Evolutionary conservation across 225 moss, liverwort and hornwort genomes (phyloP).

Genomic region (Rhytidiadelphus loreus): DNA sequence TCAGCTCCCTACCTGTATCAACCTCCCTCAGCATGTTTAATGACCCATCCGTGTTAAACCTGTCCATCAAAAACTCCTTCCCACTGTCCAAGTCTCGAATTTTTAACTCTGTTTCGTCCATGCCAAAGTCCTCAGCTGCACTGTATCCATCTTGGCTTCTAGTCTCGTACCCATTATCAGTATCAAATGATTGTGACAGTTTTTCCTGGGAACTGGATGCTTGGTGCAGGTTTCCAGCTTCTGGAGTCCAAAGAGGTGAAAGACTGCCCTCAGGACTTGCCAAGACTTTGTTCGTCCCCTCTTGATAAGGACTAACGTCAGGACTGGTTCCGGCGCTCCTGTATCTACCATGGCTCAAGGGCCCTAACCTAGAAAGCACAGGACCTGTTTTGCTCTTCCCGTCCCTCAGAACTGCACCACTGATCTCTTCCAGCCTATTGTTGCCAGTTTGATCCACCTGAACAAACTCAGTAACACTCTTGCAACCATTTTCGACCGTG

Average conservation of each 20-base stretch:
- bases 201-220: slow-evolving; percentile 45
- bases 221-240: slow-evolving; percentile 18
- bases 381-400: slow-evolving; percentile 39
- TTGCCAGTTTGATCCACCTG: background rate
- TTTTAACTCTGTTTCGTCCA: slow-evolving; percentile 43
- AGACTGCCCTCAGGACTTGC: slow-evolving; percentile 45
- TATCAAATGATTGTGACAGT: slow-evolving; percentile 37
- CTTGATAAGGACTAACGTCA: slow-evolving; percentile 22
- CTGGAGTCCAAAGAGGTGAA: slow-evolving; percentile 31
- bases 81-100: slow-evolving; percentile 95
- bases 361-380: slow-evolving; percentile 21
- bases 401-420: slow-evolving; percentile 69
- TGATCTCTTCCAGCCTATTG: slow-evolving; percentile 57
- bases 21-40: slow-evolving; percentile 70
- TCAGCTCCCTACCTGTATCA: slow-evolving; percentile 83
- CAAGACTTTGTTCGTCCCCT: slow-evolving; percentile 12
- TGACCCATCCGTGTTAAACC: slow-evolving; percentile 46
- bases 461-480: background rate
- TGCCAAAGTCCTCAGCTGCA: slow-evolving; percentile 42
- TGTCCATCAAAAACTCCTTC: slow-evolving; percentile 72
- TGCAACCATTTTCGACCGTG: slow-evolving; percentile 18
- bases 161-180: slow-evolving; percentile 37
- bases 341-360: background rate
- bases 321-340: slow-evolving; percentile 22
- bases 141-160: slow-evolving; percentile 46